phyloP scores from a whole-genome alignment of 2,329 filamentous ascomycete species.

The Coniochaeta sp. region DNA sequence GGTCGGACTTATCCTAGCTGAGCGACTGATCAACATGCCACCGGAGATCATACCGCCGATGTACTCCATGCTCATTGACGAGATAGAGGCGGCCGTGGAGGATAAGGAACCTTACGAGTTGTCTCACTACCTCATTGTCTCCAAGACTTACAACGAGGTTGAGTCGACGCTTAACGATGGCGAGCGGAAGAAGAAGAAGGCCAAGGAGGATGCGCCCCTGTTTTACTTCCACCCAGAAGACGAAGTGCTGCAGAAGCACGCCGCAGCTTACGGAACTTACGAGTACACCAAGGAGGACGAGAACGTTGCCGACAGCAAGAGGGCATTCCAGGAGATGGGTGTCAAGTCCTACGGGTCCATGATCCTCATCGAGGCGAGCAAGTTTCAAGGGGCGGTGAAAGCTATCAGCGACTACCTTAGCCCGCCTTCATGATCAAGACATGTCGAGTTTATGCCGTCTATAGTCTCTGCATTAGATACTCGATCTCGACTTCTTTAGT shows the following conservation, averaged over 20 bases:
- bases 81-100: conserved; percentile 80
- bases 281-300: conserved; percentile 78
- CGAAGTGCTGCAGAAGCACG: conserved; percentile 75
- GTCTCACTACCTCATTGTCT: conserved; percentile 84
- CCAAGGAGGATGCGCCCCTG: conserved; percentile 42
- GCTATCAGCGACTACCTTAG: conserved; percentile 69
- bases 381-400: conserved; percentile 69
- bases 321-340: conserved; percentile 89
- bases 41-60: conserved; percentile 85
- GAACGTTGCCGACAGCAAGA: conserved; percentile 78
- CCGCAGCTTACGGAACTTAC: conserved; percentile 61
- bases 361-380: conserved; percentile 76
- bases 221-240: conserved; percentile 98
- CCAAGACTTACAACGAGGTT: conserved; percentile 88
- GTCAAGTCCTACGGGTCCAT: conserved; percentile 77
- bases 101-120: conserved; percentile 91
- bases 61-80: conserved; percentile 89
- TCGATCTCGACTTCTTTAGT: conserved; percentile 99
- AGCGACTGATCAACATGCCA: conserved; percentile 96
- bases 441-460: neutral
- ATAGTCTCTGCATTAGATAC: conserved; percentile 87
- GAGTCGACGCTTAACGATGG: conserved; percentile 69
- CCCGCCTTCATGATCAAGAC: conserved; percentile 26
- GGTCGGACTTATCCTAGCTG: conserved; percentile 81
- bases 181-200: conserved; percentile 60